Conservation (phyloP, 306 rosid species). For the Fragaria vesca region DNA sequence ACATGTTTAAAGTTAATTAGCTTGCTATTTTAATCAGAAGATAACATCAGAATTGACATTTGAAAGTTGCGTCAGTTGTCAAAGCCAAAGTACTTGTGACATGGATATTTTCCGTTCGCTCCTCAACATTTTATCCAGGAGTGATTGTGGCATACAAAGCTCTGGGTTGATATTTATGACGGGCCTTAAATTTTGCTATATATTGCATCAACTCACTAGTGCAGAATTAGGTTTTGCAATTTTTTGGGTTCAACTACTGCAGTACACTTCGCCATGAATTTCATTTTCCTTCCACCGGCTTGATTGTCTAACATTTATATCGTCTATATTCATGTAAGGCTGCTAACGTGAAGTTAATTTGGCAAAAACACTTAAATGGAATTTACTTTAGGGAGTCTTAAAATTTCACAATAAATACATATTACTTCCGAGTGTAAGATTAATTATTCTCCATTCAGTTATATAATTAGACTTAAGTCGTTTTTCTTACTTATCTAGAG, state of each 20-base stretch:
- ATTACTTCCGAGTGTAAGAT: no score
- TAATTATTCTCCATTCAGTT: no score
- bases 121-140: background rate
- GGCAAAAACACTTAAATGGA: background rate
- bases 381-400: background rate
- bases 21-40: no score
- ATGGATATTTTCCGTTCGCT: background rate
- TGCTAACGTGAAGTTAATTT: background rate
- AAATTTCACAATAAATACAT: background rate
- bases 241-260: constrained; percentile 15
- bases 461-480: no score
- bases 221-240: constrained; percentile 4
- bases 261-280: constrained; percentile 10
- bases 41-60: no score
- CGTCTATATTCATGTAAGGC: background rate
- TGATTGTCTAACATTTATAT: background rate
- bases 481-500: no score
- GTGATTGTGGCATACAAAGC: background rate
- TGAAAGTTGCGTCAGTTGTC: no score
- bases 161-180: background rate
- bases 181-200: background rate
- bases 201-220: background rate
- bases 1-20: no score
- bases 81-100: background rate
- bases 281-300: constrained; percentile 12